These are phyloP conservation scores for Hansenula sp. DNA, from an alignment of 1,139 yeast genomes.

Conservation along the genomic window DNA sequence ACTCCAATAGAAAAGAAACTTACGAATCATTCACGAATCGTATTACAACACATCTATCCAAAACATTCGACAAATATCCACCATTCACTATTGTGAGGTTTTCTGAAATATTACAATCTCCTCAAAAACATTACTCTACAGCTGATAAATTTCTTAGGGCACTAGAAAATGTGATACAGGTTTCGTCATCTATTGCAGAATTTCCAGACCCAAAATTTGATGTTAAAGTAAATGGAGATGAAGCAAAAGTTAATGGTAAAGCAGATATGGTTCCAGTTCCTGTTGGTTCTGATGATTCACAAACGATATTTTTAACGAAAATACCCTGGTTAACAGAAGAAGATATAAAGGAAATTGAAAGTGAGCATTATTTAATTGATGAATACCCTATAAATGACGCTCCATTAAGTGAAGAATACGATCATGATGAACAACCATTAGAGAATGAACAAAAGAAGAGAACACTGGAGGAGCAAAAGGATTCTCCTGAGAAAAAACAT, in stretches of 20 bases:
- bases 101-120: slow-evolving; percentile 46
- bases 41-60: slow-evolving; percentile 22
- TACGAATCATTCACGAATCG: slow-evolving; percentile 18
- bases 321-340: slow-evolving; percentile 44
- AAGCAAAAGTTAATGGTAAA: not conserved
- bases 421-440: slow-evolving; percentile 7
- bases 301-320: slow-evolving; percentile 31
- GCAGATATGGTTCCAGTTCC: slow-evolving; percentile 3
- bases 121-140: slow-evolving; percentile 33
- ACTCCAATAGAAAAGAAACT: slow-evolving; percentile 10
- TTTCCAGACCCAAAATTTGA: slow-evolving; percentile 14
- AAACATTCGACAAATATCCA: slow-evolving; percentile 34
- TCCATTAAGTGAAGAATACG: slow-evolving; percentile 24
- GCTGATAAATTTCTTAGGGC: slow-evolving; percentile 35
- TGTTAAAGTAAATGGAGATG: not conserved
- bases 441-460: not conserved
- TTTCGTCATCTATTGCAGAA: slow-evolving; percentile 27
- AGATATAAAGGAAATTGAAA: slow-evolving; percentile 26
- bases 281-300: slow-evolving; percentile 16
- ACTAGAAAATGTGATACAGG: slow-evolving; percentile 28
- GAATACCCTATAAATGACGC: slow-evolving; percentile 23
- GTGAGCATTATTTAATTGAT: slow-evolving; percentile 14
- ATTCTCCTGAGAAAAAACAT: slow-evolving; percentile 10
- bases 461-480: not conserved
- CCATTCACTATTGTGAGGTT: slow-evolving; percentile 58